Percentiles rank a stretch among this genome's conserved stretches.
These are phyloP conservation scores for Podospora didyma DNA, from an alignment of 495 filamentous ascomycete genomes.

Conservation along the genomic window DNA sequence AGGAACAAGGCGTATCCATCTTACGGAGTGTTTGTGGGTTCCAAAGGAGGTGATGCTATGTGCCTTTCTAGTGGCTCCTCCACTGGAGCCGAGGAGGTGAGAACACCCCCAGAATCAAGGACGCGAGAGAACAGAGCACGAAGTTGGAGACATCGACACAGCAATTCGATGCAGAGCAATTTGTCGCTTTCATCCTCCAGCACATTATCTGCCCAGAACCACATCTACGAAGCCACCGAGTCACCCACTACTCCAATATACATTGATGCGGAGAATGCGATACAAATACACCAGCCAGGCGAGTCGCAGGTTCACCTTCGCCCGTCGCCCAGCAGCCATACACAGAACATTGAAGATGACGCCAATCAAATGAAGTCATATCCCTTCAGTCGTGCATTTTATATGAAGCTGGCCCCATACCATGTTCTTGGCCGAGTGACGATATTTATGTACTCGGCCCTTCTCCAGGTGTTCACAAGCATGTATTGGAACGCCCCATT, in stretches of 20 bases:
- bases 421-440: slow-evolving; percentile 32
- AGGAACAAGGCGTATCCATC: slow-evolving; percentile 32
- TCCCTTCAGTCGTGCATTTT: slow-evolving; percentile 45
- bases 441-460: slow-evolving; percentile 39
- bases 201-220: too few relatives aligned
- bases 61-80: slow-evolving; percentile 21
- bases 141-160: too few relatives aligned
- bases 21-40: slow-evolving; percentile 42
- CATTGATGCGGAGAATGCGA: too few relatives aligned
- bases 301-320: too few relatives aligned
- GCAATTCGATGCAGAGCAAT: too few relatives aligned
- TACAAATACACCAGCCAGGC: too few relatives aligned
- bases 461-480: slow-evolving; percentile 27
- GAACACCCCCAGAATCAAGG: too few relatives aligned
- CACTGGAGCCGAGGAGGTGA: not conserved
- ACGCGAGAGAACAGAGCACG: too few relatives aligned
- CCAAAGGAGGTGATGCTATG: slow-evolving; percentile 37
- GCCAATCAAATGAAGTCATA: slow-evolving; percentile 3
- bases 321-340: not conserved
- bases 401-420: slow-evolving; percentile 36
- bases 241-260: too few relatives aligned
- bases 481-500: slow-evolving; percentile 35
- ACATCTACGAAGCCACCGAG: too few relatives aligned
- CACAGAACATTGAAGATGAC: not conserved
- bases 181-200: too few relatives aligned